Evolutionary conservation across 2,329 filamentous ascomycete genomes (phyloP).

Genomic region (Clonostachys solani): DNA sequence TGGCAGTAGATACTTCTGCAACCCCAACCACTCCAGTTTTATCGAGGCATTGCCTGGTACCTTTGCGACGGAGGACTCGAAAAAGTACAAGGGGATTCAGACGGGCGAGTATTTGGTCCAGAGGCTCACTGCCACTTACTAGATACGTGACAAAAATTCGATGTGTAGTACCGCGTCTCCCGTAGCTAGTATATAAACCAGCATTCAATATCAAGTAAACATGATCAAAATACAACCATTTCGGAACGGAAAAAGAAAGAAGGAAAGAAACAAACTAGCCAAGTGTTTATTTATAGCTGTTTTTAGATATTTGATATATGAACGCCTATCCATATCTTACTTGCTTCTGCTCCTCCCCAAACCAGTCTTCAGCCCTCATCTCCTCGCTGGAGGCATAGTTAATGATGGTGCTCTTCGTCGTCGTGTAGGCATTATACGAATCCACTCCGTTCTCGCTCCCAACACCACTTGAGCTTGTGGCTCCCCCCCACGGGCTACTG

Average conservation of each 20-base stretch:
- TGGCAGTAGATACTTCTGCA: slow-evolving; percentile 71
- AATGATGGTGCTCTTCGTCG: slow-evolving; percentile 62
- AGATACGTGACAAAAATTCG: neutral
- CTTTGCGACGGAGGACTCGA: slow-evolving; percentile 57
- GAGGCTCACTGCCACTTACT: slow-evolving; percentile 73
- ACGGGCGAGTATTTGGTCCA: slow-evolving; percentile 78
- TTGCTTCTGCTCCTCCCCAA: slow-evolving; percentile 48
- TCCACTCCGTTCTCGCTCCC: slow-evolving; percentile 71
- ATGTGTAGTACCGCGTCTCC: too few species aligned
- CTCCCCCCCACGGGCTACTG: slow-evolving; percentile 66
- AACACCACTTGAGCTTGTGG: slow-evolving; percentile 58
- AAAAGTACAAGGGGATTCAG: slow-evolving; percentile 76
- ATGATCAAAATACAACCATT: too few species aligned
- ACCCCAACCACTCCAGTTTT: slow-evolving; percentile 70
- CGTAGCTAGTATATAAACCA: too few species aligned
- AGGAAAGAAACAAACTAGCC: too few species aligned
- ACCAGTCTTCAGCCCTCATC: slow-evolving; percentile 60
- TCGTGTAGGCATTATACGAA: slow-evolving; percentile 55
- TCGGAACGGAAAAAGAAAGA: too few species aligned
- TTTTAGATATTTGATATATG: too few species aligned
- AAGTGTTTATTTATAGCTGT: too few species aligned
- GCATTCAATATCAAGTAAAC: too few species aligned
- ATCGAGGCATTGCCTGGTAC: slow-evolving; percentile 84
- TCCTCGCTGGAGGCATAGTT: slow-evolving; percentile 60
- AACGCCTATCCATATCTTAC: slow-evolving; percentile 32